Evolutionary conservation across 176 grass and related monocot genomes (phyloP).

Genomic region (Oropetium thomaeum): DNA sequence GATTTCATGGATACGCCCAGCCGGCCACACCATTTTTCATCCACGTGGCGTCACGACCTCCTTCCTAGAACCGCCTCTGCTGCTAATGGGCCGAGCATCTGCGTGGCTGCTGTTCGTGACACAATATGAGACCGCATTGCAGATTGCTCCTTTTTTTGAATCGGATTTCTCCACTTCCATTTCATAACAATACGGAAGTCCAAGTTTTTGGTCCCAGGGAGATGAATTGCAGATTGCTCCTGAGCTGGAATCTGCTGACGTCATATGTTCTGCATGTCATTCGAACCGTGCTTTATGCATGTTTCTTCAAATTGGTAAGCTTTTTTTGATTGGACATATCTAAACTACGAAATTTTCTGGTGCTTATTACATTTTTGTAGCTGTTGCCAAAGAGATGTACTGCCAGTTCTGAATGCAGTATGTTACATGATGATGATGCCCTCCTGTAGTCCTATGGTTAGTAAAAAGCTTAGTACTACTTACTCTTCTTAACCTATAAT

Average conservation of each 20-base stretch:
- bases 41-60: too few species aligned
- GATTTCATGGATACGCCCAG: too few species aligned
- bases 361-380: not conserved
- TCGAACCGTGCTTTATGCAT: conserved; percentile 82
- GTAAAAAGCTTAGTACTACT: not conserved
- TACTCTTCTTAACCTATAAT: not conserved
- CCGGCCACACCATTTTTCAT: too few species aligned
- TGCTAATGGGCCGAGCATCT: too few species aligned
- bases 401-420: not conserved
- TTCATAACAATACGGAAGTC: too few species aligned
- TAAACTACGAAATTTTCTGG: not conserved
- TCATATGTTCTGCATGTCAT: conserved; percentile 71
- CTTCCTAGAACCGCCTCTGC: too few species aligned
- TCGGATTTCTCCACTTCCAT: too few species aligned
- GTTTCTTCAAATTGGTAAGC: conserved; percentile 79
- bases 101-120: too few species aligned
- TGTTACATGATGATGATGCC: not conserved
- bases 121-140: conserved; percentile 61
- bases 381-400: not conserved
- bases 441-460: not conserved
- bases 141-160: too few species aligned
- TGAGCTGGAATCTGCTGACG: conserved; percentile 64
- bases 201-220: too few species aligned
- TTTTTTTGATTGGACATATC: conserved; percentile 3
- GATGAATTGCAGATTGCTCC: conserved; percentile 89